Base-by-base conservation (phyloP, 306 rosid genomes). In the Quercus variabilis region DNA sequence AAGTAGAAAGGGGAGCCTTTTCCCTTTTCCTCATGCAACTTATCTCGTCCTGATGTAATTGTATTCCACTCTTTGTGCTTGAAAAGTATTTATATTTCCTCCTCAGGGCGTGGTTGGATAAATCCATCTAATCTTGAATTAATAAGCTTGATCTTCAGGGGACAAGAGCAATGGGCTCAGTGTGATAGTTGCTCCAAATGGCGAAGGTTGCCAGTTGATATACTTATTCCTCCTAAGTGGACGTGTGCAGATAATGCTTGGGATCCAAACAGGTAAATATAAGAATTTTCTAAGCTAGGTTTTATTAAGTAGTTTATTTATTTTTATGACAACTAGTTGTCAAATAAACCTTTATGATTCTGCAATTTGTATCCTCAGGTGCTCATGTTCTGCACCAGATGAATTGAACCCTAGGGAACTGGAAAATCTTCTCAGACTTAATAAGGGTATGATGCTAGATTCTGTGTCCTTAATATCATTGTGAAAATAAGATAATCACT, bases 151-250 rank as follows among this genome's bases (percentile, higher is more conserved):
- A 72, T 79, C 73, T 75, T 73, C 78, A 95, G 99, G 92, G 86
- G 85, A 85, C 89, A 82, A 68, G 99, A 95, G 91, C 99, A 95
- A 84, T 95, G 99, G 99, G 90, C 86, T 67, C 96, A 95, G 83
- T 95, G 99, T 80, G 99, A 95, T 78, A 85, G 75, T 80, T 95
- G 99, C 90, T 93, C 86, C 64, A 95, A 91, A 87, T 95, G 98
- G 99, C 85, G 98, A 76, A 90, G 88, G 84, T 85, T 95, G 83
- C 98, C 99, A 2, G 88, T 91, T 58, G 97, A 95, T 65, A 83
- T 90, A 68, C 93, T 93, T 69, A 82, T 95, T 85, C 94, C 98
- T 83, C 88, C 90, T 41, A 95, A 88, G 80, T 95, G 99, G 99
- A 85, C 89, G 4, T 95, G 99, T 55, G 75, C 78, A 41, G 96